Base-by-base conservation (phyloP, 75 land plant species). In the Azolla pinnata region DNA sequence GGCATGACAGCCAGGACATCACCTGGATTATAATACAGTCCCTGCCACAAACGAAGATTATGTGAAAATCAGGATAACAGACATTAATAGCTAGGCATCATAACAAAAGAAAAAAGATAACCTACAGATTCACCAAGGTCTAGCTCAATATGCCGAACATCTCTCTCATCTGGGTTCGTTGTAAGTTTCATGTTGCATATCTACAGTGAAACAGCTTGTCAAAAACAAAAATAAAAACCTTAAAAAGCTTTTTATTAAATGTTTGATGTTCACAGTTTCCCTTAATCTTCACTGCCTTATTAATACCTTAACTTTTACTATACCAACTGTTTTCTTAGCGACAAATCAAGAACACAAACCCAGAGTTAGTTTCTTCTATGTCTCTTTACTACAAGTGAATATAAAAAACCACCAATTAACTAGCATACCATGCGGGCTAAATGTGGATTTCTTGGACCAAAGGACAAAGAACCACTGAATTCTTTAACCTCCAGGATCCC, bases 71-170 rank as follows among this genome's bases (percentile, higher is more conserved):
- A 3, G 4, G 29, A 7, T 21, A 29, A 4, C n/a, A 54, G 18
- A 18, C 5, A 5, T 4, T 2, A 30, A 54, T 54, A 25, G 40
- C 17, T 1, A 57, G 32, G 27, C 1, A 29, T 2, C 3, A 3
- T 7, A 54, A 2, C 21, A 16, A 54, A 3, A 2, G 5, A 62
- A 19, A 16, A n/a, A 33, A 30, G 31, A 2, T 10, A 1, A 9
- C 35, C 65, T 76, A 76, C 79, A 27, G 70, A 72, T 57, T 35
- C 40, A 23, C 77, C 71, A 26, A 76, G 59, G 33, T 88, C 96
- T 51, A 93, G 71, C 55, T 88, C 98, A 42, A 93, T 67, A 69
- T 93, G 96, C 16, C 81, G 86, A 21, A 93, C 98, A 71, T 93
- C 90, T 61, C 73, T 95, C 30, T 73, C 90, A 68, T 49, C 49